phyloP scores from a whole-genome alignment of 176 grass and related monocot species.

The Miscanthus lutarioriparius region DNA sequence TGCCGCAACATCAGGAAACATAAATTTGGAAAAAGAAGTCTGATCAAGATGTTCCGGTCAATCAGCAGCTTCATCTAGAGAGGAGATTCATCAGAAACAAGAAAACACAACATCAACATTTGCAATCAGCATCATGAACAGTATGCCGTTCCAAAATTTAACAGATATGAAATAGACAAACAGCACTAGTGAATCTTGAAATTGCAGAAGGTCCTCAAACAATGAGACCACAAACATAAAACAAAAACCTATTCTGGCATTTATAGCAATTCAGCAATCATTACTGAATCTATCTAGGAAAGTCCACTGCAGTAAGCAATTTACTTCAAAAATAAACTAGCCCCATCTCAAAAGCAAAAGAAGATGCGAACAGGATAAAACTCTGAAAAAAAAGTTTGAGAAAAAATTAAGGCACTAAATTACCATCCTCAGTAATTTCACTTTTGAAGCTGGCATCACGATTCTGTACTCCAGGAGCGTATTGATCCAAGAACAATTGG shows the following conservation, averaged over 20 bases:
- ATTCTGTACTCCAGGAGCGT: conserved; percentile 52
- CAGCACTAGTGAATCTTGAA: not conserved
- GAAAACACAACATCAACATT: not conserved
- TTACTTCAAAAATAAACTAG: not conserved
- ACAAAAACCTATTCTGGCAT: not conserved
- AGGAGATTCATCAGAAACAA: conserved; percentile 34
- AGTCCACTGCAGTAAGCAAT: conserved; percentile 5
- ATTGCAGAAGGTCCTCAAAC: not conserved
- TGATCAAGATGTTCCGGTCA: conserved; percentile 35
- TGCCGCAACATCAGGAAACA: conserved; percentile 42
- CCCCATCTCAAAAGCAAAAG: not conserved
- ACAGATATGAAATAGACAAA: conserved; percentile 6
- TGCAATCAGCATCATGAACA: conserved; percentile 11
- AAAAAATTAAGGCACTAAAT: conserved; percentile 28
- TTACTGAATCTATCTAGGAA: conserved; percentile 23
- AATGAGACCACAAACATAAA: not conserved
- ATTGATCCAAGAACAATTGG: conserved; percentile 75
- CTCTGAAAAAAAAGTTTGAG: not conserved
- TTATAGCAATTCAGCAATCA: not conserved
- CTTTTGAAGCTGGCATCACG: conserved; percentile 43
- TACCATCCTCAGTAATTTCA: conserved; percentile 60
- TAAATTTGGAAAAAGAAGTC: conserved; percentile 10
- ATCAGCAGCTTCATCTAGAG: conserved; percentile 35
- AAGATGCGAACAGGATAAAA: conserved; percentile 6
- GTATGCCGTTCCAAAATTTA: not conserved